Conservation (phyloP, 495 filamentous ascomycete species). For the Thozetella sp. region DNA sequence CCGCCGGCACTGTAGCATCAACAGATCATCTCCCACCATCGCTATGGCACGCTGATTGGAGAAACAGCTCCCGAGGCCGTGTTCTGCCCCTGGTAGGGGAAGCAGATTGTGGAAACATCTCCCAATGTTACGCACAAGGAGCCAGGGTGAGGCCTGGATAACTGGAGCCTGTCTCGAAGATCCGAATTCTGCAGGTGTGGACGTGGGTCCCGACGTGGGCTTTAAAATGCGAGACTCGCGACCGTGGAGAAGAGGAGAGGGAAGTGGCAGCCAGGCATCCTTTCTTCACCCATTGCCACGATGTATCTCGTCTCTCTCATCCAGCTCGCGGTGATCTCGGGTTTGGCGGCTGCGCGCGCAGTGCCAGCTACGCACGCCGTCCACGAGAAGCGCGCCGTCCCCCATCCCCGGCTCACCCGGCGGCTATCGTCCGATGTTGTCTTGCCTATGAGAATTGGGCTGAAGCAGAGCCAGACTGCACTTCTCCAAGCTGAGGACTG, state of each 20-base stretch:
- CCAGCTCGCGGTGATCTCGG: not conserved
- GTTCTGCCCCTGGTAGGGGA: too few relatives aligned
- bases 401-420: not conserved
- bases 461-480: conserved; percentile 10
- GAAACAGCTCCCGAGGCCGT: not conserved
- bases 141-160: not conserved
- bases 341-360: not conserved
- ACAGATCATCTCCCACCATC: too few relatives aligned
- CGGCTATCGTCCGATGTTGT: not conserved
- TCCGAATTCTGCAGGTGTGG: not conserved
- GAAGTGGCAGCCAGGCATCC: not conserved
- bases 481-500: conserved; percentile 12
- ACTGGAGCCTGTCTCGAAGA: not conserved
- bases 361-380: not conserved
- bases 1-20: not conserved
- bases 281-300: not conserved
- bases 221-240: not conserved
- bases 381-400: not conserved
- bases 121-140: not conserved
- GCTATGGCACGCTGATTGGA: not conserved
- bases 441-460: conserved; percentile 18
- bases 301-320: not conserved
- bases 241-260: not conserved
- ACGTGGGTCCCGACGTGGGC: too few relatives aligned
- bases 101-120: not conserved